phyloP scores from a whole-genome alignment of 2,329 filamentous ascomycete species.

The Scleromitrula shiraiana region DNA sequence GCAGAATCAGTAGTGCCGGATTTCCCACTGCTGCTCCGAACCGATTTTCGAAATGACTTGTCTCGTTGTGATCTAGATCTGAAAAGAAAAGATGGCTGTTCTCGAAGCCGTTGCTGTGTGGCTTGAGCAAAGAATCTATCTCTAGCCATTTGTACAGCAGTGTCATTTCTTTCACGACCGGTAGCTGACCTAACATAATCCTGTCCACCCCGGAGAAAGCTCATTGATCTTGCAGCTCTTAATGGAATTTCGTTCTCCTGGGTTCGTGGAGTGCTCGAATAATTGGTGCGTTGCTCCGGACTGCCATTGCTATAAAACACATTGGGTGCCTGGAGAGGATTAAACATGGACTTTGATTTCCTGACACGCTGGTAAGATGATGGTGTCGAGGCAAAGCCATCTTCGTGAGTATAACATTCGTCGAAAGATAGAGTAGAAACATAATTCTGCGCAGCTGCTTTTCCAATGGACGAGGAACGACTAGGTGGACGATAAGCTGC shows the following conservation, averaged over 20 bases:
- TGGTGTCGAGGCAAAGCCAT: conserved; percentile 40
- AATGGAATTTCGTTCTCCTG: conserved; percentile 28
- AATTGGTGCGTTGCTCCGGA: conserved; percentile 13
- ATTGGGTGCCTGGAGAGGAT: conserved; percentile 19
- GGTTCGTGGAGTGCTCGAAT: conserved; percentile 15
- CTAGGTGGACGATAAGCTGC: conserved; percentile 26
- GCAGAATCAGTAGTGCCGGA: conserved; percentile 25
- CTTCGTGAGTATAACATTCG: conserved; percentile 40
- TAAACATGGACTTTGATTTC: conserved; percentile 49
- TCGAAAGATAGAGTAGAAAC: conserved; percentile 33
- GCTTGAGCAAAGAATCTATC: conserved; percentile 32
- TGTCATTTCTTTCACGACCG: conserved; percentile 28
- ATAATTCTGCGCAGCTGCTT: conserved; percentile 28
- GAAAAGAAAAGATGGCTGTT: conserved; percentile 40
- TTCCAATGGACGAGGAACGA: conserved; percentile 27
- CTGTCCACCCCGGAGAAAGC: conserved; percentile 36
- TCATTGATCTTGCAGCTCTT: conserved; percentile 47
- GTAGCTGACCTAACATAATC: conserved; percentile 19
- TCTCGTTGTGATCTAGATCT: conserved; percentile 31
- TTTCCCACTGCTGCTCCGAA: conserved; percentile 38
- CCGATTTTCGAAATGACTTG: conserved; percentile 39
- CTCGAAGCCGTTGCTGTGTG: conserved; percentile 31
- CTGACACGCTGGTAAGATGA: conserved; percentile 43
- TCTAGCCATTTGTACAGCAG: conserved; percentile 32
- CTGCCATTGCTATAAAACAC: conserved; percentile 27